Evolutionary conservation across 768 basidiomycete genomes (phyloP), one percentile per base, ranked within the genome.

Genomic region (Tylopilus cervinicoccineus): DNA sequence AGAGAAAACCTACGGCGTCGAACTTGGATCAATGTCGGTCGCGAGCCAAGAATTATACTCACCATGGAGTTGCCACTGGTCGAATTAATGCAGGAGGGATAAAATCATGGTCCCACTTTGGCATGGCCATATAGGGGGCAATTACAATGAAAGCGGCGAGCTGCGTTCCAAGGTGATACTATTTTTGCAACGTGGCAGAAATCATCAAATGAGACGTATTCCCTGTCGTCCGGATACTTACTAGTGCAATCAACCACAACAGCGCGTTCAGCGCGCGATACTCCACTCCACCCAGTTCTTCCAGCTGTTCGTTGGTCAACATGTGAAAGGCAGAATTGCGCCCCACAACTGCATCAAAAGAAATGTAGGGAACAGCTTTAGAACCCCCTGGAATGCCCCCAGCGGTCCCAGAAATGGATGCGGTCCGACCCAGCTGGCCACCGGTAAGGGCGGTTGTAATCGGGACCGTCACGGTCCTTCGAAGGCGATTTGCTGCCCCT

Each of bases 231-330:
- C 12, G 24, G 7, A 43, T 28, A 75, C 88, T 59, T 62, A 94
- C 92, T 28, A 70, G 63, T 11, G 77, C 77, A 31, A 95, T 80
- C 47, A 94, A 78, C 86, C 88, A 94, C 10, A 93, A 70, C 42
- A 96, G 65, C 3, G 85, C 80, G 37, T 83, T 84, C 53, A 96
- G 69, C 12, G 87, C 88, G 10, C 93, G 78, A 61, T 89, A 98
- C 64, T 99, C 95, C 7, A 96, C 86, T 17, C 95, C 94, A 5
- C 93, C 93, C 5, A 98, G 70, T 64, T 96, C 92, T 55, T 95
- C 93, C 56, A 89, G 71, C 60, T 97, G 88, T 39, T 93, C 90
- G 17, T 78, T 75, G 0, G 84, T 88, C 45, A 95, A 68, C 54
- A 66, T 71, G 31, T 78, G 76, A 55, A 90, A 90, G 3, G 71